Evolutionary conservation across 139 green algal species (phyloP), one percentile per base, ranked within the genome.

Genomic region (Chlorella sorokiniana): DNA sequence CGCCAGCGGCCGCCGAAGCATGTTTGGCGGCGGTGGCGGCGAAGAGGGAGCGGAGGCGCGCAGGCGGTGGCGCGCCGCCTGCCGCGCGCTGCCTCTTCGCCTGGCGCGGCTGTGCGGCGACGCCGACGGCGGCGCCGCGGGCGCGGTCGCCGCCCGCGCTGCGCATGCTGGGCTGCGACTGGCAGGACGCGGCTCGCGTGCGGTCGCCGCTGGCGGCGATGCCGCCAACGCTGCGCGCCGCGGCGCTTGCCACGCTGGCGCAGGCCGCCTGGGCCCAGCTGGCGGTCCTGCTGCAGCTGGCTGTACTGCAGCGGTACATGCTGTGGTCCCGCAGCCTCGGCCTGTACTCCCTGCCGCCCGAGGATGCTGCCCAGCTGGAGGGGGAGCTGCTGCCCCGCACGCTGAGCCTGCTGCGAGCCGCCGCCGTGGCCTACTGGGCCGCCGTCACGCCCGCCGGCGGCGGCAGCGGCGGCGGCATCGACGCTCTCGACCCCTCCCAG

Each of bases 341-440:
- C 11, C 62, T 56, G n/a, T 85, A 69, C 69, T 61, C 37, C 16
- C 51, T 85, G n/a, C 2, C 33, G 2, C 48, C 69, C 0, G 44
- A 70, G 14, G 69, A 85, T 16, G 33, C 31, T 7, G 51, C 41
- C 27, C 37, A 78, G 73, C 41, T 85, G 37, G 45, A 69, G 35
- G 20, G 22, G 1, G 27, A 29, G 23, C 56, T 78, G 56, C 62
- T 85, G 62, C 63, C 80, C 1, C 52, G 37, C 7, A 10, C 40
- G 7, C 35, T 79, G 23, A 22, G 59, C 14, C 78, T 85, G 69
- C 37, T 81, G 80, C 68, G 35, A 14, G 68, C 51, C 8, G 71
- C 81, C 6, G 75, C 54, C 5, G 63, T 80, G 48, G 81, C 69
- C 8, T 85, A 81, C 40, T 85, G 81, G 70, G 40, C 51, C 6